phyloP scores from a whole-genome alignment of 1,284 basidiomycete species.

The Pascua sp. region DNA sequence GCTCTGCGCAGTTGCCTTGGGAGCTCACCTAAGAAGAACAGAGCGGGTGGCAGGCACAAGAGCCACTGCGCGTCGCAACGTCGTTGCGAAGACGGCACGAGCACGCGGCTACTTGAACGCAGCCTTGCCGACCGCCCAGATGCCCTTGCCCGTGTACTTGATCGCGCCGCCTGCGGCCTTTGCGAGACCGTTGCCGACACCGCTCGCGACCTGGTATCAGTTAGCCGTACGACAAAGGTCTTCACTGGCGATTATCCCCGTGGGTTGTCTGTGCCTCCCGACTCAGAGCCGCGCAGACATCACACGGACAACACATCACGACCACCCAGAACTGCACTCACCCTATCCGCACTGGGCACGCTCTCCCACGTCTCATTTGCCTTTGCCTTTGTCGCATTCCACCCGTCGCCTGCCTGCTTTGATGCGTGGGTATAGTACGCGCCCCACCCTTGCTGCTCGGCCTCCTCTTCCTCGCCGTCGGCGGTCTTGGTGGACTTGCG shows the following conservation, averaged over 20 bases:
- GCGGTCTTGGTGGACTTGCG: background rate
- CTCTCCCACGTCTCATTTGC: background rate
- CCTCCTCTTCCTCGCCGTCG: slow-evolving; percentile 1
- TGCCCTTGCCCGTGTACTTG: slow-evolving; percentile 22
- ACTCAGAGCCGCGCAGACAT: background rate
- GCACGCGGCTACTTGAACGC: no score
- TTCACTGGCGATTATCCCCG: no score
- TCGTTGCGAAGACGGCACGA: no score
- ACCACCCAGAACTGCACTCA: slow-evolving; percentile 1
- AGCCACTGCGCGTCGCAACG: no score
- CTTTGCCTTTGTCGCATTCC: background rate
- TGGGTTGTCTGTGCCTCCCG: no score
- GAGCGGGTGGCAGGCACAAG: no score
- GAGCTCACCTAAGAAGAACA: no score
- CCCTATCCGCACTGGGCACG: slow-evolving; percentile 5
- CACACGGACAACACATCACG: no score
- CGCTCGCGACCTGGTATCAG: slow-evolving; percentile 13
- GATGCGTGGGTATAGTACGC: no score
- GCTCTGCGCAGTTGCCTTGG: no score
- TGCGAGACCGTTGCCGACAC: slow-evolving; percentile 14
- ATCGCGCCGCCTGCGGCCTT: slow-evolving; percentile 19
- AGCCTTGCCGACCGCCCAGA: slow-evolving; percentile 23
- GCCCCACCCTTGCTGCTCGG: background rate
- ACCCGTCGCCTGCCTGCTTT: no score
- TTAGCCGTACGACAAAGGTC: background rate